Percentiles rank a stretch among this genome's conserved stretches.
These are phyloP conservation scores for Metschnikowia matae DNA, from an alignment of 805 yeast species.

Conservation along the genomic window DNA sequence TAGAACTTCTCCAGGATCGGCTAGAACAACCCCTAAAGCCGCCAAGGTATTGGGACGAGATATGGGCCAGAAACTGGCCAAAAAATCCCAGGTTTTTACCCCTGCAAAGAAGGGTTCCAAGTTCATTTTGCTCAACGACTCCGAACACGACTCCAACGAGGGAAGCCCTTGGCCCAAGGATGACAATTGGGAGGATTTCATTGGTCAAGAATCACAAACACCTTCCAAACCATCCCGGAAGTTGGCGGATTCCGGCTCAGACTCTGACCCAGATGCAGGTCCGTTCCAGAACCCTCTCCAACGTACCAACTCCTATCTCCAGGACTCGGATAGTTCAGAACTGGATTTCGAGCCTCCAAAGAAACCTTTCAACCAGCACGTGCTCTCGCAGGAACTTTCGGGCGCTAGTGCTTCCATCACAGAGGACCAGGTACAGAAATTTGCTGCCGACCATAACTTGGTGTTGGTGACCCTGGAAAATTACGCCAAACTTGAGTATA, in stretches of 20 bases:
- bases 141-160: conserved; percentile 16
- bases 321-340: conserved; percentile 28
- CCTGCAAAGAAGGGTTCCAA: conserved; percentile 37
- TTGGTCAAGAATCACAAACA: conserved; percentile 25
- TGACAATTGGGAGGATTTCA: conserved; percentile 37
- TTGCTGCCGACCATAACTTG: conserved; percentile 32
- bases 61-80: conserved; percentile 13
- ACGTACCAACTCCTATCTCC: conserved; percentile 21
- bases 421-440: conserved; percentile 28
- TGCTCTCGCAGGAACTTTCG: conserved; percentile 17
- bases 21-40: conserved; percentile 23
- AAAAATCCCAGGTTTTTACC: conserved; percentile 18
- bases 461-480: conserved; percentile 29
- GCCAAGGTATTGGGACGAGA: conserved; percentile 12
- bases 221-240: conserved; percentile 22
- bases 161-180: conserved; percentile 16
- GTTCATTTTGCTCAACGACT: conserved; percentile 27
- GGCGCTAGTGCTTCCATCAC: conserved; percentile 13
- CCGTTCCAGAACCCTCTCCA: conserved; percentile 10
- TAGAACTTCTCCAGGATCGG: conserved; percentile 20
- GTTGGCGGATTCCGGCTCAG: conserved; percentile 13
- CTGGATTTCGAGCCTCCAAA: conserved; percentile 18
- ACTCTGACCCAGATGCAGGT: conserved; percentile 8
- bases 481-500: conserved; percentile 28
- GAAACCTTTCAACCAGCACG: conserved; percentile 9